phyloP scores from a whole-genome alignment of 768 basidiomycete species.

The Fibroporia radiculosa region DNA sequence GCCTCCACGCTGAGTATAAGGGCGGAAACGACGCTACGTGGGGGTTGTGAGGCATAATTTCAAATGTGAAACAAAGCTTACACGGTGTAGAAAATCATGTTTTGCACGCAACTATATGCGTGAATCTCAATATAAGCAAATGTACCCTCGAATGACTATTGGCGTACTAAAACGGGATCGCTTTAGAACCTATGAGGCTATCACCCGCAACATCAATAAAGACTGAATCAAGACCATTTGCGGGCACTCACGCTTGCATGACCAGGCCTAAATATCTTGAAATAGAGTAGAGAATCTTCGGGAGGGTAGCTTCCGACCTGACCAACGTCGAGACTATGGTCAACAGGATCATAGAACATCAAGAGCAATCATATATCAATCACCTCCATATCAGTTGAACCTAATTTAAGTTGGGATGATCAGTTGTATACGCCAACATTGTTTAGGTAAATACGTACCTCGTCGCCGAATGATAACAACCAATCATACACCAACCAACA shows the following conservation, averaged over 20 bases:
- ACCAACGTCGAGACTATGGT: neutral
- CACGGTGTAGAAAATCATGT: slow-evolving; percentile 1
- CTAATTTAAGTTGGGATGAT: neutral
- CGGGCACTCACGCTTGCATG: slow-evolving; percentile 8
- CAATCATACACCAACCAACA: too few relatives aligned
- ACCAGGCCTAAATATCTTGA: slow-evolving; percentile 11
- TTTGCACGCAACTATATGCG: neutral
- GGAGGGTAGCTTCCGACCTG: slow-evolving; percentile 10
- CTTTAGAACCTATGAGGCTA: neutral
- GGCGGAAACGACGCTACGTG: neutral
- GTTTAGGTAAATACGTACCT: too few relatives aligned
- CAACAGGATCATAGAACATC: too few relatives aligned
- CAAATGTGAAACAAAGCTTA: too few relatives aligned
- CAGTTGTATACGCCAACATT: neutral
- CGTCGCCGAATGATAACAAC: too few relatives aligned
- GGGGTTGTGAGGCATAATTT: too few relatives aligned
- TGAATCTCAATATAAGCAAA: too few relatives aligned
- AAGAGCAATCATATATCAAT: neutral
- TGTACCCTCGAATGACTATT: too few relatives aligned
- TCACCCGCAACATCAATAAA: too few relatives aligned
- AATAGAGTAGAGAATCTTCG: slow-evolving; percentile 12
- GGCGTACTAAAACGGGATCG: slow-evolving; percentile 4
- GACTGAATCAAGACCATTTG: neutral
- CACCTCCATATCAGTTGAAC: slow-evolving; percentile 4
- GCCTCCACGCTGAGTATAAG: slow-evolving; percentile 10